A percentile compares a stretch with the other conserved stretches of the same genome.
Conservation (phyloP, 1,139 yeast genomes). For the Hanseniaspora sp. region DNA sequence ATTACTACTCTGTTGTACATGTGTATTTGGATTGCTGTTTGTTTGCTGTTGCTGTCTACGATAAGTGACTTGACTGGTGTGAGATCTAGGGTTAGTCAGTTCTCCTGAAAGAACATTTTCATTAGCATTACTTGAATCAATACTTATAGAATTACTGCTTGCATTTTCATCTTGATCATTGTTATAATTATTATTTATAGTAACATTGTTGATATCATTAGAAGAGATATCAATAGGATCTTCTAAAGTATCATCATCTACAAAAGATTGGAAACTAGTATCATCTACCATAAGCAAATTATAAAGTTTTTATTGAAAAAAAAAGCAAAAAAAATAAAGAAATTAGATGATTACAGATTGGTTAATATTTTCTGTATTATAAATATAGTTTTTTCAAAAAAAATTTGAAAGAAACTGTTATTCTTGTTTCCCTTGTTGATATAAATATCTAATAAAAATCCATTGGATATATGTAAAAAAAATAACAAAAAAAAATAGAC, state of each 20-base stretch:
- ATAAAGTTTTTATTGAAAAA: neutral
- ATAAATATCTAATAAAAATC: too few species aligned
- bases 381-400: too few species aligned
- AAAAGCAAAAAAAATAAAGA: neutral
- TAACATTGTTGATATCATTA: neutral
- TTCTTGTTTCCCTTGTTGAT: too few species aligned
- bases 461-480: too few species aligned
- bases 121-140: neutral
- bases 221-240: constrained; percentile 13
- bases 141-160: neutral
- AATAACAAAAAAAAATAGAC: too few species aligned
- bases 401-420: too few species aligned
- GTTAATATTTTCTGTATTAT: too few species aligned
- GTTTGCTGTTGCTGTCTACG: neutral
- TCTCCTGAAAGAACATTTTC: neutral
- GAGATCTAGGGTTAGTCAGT: neutral
- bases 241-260: constrained; percentile 12
- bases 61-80: neutral
- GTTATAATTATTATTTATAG: neutral
- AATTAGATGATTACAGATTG: too few species aligned
- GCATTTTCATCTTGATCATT: neutral
- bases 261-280: constrained; percentile 3
- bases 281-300: neutral
- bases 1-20: neutral
- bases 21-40: neutral